Conservation (phyloP, 2,329 filamentous ascomycete genomes). For the Xylaria sp. region DNA sequence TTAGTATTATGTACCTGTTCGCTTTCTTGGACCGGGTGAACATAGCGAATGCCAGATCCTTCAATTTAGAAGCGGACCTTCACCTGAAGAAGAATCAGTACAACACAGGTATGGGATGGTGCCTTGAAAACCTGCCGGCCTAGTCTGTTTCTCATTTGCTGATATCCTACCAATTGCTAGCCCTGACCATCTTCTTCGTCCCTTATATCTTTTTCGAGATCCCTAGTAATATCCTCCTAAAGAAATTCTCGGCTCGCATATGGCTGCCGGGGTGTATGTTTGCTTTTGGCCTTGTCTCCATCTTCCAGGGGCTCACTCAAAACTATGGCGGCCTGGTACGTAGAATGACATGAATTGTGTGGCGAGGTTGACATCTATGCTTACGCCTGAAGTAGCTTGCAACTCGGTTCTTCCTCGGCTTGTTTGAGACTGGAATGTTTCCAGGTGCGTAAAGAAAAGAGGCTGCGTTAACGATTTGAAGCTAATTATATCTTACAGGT, state of each 20-base stretch:
- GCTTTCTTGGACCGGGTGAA: conserved; percentile 72
- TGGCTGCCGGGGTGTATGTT: conserved; percentile 85
- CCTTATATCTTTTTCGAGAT: conserved; percentile 80
- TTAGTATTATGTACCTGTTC: conserved; percentile 69
- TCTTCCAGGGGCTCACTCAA: conserved; percentile 79
- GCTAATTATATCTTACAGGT: conserved; percentile 61
- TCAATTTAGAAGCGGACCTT: conserved; percentile 72
- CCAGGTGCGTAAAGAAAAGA: conserved; percentile 40
- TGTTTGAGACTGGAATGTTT: conserved; percentile 76
- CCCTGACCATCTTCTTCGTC: conserved; percentile 83
- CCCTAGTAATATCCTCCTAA: conserved; percentile 77
- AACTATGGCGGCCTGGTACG: conserved; percentile 76
- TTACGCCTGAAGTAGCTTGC: conserved; percentile 58
- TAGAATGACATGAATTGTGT: conserved; percentile 10
- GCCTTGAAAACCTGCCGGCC: background rate
- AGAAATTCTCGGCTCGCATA: conserved; percentile 58
- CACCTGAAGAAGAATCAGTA: conserved; percentile 69
- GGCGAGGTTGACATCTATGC: background rate
- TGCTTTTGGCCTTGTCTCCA: conserved; percentile 78
- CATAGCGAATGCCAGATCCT: conserved; percentile 80
- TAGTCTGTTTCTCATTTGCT: conserved; percentile 23
- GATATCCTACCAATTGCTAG: conserved; percentile 41
- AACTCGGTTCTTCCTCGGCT: conserved; percentile 86
- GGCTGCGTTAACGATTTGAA: conserved; percentile 7
- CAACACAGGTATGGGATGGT: conserved; percentile 65